These are phyloP conservation scores for Pythium aphanidermatum DNA, from an alignment of 352 stramenopile species.

Conservation along the genomic window DNA sequence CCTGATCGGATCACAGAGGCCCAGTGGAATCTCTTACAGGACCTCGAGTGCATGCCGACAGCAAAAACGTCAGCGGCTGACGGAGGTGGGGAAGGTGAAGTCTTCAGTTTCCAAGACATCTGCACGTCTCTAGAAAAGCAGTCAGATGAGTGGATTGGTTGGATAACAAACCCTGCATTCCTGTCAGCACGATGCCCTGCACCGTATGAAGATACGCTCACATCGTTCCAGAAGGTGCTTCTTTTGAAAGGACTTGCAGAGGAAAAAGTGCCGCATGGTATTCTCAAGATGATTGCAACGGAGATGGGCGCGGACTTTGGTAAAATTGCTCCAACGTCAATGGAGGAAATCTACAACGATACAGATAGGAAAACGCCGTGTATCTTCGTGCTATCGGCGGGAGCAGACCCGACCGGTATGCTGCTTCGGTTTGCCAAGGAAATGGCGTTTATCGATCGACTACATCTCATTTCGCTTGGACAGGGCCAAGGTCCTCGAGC, in stretches of 20 bases:
- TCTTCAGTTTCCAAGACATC: constrained; percentile 51
- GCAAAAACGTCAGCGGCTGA: constrained; percentile 5
- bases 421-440: constrained; percentile 91
- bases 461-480: constrained; percentile 91
- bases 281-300: constrained; percentile 79
- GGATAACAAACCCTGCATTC: constrained; percentile 45
- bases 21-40: constrained; percentile 81
- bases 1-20: constrained; percentile 58
- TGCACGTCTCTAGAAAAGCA: constrained; percentile 53
- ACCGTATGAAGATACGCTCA: constrained; percentile 34
- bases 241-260: constrained; percentile 78
- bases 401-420: constrained; percentile 90
- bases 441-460: constrained; percentile 76
- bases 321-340: constrained; percentile 72
- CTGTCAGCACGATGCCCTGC: constrained; percentile 39
- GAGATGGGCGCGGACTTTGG: constrained; percentile 88
- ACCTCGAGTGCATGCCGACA: constrained; percentile 62
- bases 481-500: constrained; percentile 90
- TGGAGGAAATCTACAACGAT: constrained; percentile 93
- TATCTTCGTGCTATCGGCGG: constrained; percentile 91
- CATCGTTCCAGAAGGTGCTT: constrained; percentile 69
- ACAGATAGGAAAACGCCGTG: constrained; percentile 90
- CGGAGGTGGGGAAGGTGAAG: constrained; percentile 10
- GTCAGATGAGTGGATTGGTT: constrained; percentile 51
- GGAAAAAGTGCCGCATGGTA: constrained; percentile 85